A percentile compares a stretch with the other conserved stretches of the same genome.
Conservation (phyloP, 2,329 filamentous ascomycete species). For the Fusarium penzigii region DNA sequence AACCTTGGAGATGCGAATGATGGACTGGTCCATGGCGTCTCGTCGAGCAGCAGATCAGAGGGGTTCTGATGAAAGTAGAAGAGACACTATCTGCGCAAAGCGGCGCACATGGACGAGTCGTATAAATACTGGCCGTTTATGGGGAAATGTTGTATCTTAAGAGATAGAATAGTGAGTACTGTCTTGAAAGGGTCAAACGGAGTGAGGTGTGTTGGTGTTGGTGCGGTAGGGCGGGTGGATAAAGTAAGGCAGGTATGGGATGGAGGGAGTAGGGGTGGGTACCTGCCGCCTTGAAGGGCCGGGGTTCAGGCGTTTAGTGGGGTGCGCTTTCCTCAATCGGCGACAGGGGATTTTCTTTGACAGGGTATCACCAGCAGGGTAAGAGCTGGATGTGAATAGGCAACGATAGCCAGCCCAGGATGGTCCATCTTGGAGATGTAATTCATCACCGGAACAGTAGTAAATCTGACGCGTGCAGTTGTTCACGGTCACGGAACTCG, state of each 20-base stretch:
- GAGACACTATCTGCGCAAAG: slow-evolving; percentile 4
- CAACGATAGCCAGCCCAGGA: no score
- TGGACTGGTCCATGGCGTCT: slow-evolving; percentile 68
- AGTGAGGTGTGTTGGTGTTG: no score
- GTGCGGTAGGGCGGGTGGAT: not conserved
- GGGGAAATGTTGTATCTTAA: not conserved
- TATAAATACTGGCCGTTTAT: slow-evolving; percentile 1
- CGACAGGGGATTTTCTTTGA: not conserved
- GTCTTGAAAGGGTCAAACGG: no score
- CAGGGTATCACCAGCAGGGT: not conserved
- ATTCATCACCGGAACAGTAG: no score
- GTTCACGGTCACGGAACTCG: no score
- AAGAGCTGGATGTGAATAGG: not conserved
- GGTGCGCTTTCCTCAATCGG: not conserved
- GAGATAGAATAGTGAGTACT: slow-evolving; percentile 1
- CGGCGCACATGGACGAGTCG: slow-evolving; percentile 18
- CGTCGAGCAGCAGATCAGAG: slow-evolving; percentile 13
- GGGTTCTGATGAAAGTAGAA: not conserved
- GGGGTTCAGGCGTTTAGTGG: not conserved
- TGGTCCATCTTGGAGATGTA: no score
- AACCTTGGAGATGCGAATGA: slow-evolving; percentile 85
- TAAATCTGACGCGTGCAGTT: no score
- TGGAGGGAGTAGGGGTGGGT: not conserved
- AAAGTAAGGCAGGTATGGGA: not conserved
- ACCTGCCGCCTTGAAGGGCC: not conserved